Base-by-base conservation (phyloP, 2,329 filamentous ascomycete genomes). In the Phaeomoniella chlamydospora region DNA sequence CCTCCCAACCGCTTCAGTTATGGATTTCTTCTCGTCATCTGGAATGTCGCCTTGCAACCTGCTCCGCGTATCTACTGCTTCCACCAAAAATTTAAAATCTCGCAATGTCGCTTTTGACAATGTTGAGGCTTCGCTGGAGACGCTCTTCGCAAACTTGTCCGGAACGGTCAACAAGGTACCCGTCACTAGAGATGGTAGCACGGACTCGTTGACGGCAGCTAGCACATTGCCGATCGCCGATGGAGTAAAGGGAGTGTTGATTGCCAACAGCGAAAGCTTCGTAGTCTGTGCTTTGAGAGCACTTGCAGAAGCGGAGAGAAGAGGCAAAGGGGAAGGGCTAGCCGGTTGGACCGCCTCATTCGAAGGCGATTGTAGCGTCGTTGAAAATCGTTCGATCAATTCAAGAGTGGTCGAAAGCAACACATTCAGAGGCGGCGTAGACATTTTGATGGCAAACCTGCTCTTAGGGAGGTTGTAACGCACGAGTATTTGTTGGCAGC, bases 181-280 rank as follows among this genome's bases (percentile, higher is more conserved):
- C 1, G 78, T 77, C 32, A 83, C 74, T 15, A 92, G 65, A 2
- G 74, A 81, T 0, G 83, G 80, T 0, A 93, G 65, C n/a, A 82
- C 74, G 0, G 75, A 76, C 10, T 72, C 67, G 15, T 77, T 68
- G n/a, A 93, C 67, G 39, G 86, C 76, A 19, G 72, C 68, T 3
- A 94, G 61, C 11, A 92, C 74, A 15, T 70, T 76, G 6, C 59
- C 61, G 19, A 93, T 67, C 4, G 84, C 87, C 1, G 77, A 76
- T 0, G 83, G 77, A 0, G 86, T 90, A 46, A 93, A 92, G 1
- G 88, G 87, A 13, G 83, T 72, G 49, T 83, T 94, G 49, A 92
- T 80, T 2, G 90, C 72, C 10, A 96, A 70, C 1, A 94, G 76
- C 0, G 83, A 88, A 16, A 94, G 68, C 43, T 93, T 94, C 4